A percentile compares a stretch with the other conserved stretches of the same genome.
phyloP scores from a whole-genome alignment of 2,329 filamentous ascomycete species.

The Fusarium sulawesiense region DNA sequence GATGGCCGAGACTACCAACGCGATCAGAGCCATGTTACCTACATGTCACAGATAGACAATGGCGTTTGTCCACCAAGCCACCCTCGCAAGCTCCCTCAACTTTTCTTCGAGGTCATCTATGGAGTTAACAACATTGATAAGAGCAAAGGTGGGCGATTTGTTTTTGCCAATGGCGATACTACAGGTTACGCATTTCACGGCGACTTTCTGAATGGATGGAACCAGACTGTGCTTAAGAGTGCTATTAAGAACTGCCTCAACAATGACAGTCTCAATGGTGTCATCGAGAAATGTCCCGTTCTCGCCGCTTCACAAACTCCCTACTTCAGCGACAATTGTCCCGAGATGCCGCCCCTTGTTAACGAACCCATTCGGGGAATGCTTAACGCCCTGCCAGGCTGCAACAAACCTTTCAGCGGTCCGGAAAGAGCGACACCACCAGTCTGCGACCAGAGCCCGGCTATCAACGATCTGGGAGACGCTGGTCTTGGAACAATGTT shows the following conservation, averaged over 20 bases:
- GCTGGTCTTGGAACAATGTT: constrained; percentile 16
- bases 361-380: constrained; percentile 36
- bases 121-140: constrained; percentile 40
- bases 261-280: constrained; percentile 29
- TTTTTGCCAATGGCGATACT: constrained; percentile 42
- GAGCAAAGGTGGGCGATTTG: constrained; percentile 39
- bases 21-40: constrained; percentile 41
- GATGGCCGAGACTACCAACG: constrained; percentile 39
- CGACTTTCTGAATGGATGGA: constrained; percentile 42
- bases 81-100: constrained; percentile 36
- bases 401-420: constrained; percentile 32
- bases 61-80: constrained; percentile 39
- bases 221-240: constrained; percentile 23
- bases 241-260: constrained; percentile 41
- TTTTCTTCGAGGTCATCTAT: constrained; percentile 42
- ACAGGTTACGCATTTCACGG: constrained; percentile 41
- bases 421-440: constrained; percentile 18
- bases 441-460: constrained; percentile 20
- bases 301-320: constrained; percentile 39
- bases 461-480: constrained; percentile 26
- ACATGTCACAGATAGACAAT: constrained; percentile 43
- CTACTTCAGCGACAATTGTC: constrained; percentile 36
- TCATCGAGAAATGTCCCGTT: constrained; percentile 25
- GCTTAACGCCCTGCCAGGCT: constrained; percentile 34
- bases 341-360: constrained; percentile 34